Evolutionary conservation across 305 asterid species (phyloP).

Genomic region (Solanum hybrid): DNA sequence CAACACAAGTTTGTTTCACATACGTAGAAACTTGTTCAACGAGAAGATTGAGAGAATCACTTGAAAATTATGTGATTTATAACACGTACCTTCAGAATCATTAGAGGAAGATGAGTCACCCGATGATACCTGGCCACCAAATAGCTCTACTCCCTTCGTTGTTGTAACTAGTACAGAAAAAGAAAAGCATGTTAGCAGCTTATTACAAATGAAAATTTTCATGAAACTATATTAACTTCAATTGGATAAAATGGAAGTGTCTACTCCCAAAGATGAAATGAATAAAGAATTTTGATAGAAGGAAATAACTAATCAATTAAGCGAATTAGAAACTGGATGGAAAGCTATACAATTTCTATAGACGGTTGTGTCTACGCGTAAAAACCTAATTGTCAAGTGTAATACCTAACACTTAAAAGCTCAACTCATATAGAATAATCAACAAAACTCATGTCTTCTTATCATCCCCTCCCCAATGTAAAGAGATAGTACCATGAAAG

Average conservation of each 20-base stretch:
- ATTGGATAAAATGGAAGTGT: neutral
- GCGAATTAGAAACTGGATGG: neutral
- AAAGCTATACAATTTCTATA: neutral
- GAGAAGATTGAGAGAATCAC: neutral
- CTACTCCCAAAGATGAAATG: neutral
- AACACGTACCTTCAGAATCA: constrained; percentile 30
- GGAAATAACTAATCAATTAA: neutral
- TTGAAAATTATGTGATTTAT: neutral
- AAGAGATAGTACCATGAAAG: too few relatives aligned
- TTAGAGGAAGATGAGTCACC: constrained; percentile 28
- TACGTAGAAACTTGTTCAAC: neutral
- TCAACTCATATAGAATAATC: neutral
- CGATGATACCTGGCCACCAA: constrained; percentile 43
- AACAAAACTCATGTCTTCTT: neutral
- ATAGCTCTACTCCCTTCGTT: constrained; percentile 26
- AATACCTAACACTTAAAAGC: neutral
- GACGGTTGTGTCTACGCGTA: too few relatives aligned
- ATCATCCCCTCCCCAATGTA: neutral
- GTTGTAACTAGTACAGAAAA: neutral
- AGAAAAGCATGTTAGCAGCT: neutral
- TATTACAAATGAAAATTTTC: neutral
- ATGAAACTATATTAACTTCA: too few relatives aligned
- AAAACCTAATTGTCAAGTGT: neutral
- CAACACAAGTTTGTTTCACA: neutral
- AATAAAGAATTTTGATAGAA: neutral